Percentiles rank a stretch among this genome's conserved stretches.
Evolutionary conservation across 2,329 filamentous ascomycete genomes (phyloP).

Genomic region (Fusarium metavorans): DNA sequence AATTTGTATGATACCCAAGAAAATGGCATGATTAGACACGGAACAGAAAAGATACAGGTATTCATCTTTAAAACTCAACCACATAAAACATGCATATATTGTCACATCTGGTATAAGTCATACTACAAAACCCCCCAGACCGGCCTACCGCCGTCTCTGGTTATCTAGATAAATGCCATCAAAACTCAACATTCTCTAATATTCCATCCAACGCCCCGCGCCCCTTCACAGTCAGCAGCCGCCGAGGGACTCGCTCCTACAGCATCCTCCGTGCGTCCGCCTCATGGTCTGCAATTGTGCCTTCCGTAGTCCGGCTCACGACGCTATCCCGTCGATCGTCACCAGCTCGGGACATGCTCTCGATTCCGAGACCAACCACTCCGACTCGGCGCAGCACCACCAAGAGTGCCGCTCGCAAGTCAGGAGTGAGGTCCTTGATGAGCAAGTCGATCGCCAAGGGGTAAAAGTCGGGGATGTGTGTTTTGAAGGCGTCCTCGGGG

Average conservation of each 20-base stretch:
- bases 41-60: background rate
- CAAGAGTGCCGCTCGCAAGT: conserved; percentile 83
- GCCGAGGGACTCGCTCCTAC: conserved; percentile 35
- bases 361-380: conserved; percentile 75
- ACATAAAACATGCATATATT: conserved; percentile 36
- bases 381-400: conserved; percentile 84
- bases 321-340: conserved; percentile 56
- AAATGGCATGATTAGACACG: conserved; percentile 1
- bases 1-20: conserved; percentile 23
- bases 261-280: conserved; percentile 52
- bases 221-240: conserved; percentile 25
- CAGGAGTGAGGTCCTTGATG: conserved; percentile 81
- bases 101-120: conserved; percentile 35
- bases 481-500: conserved; percentile 81
- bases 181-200: conserved; percentile 44
- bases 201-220: conserved; percentile 47
- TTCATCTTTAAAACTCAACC: background rate
- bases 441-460: conserved; percentile 87
- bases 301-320: conserved; percentile 50
- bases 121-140: conserved; percentile 37
- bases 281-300: conserved; percentile 46
- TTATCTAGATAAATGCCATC: conserved; percentile 40
- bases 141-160: conserved; percentile 20
- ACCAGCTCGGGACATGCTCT: conserved; percentile 57
- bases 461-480: conserved; percentile 86